Evolutionary conservation across 2,329 filamentous ascomycete species (phyloP).

Genomic region (Phaeoacremonium minimum): DNA sequence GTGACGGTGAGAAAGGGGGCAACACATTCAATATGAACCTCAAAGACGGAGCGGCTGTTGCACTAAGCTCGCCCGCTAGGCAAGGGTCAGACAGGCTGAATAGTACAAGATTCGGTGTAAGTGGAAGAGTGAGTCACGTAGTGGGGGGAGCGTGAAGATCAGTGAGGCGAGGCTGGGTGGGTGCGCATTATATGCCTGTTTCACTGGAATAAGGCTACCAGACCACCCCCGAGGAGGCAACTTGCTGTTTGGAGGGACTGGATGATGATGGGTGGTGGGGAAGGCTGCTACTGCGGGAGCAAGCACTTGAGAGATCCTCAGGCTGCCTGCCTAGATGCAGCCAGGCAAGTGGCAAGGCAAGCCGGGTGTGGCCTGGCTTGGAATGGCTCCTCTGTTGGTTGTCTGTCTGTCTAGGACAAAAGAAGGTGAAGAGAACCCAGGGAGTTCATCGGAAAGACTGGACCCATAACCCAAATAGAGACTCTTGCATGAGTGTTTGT

Average conservation of each 20-base stretch:
- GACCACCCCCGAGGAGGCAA: too few species aligned
- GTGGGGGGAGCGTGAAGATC: constrained; percentile 27
- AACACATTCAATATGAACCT: constrained; percentile 20
- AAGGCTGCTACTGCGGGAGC: too few species aligned
- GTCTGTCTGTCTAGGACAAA: too few species aligned
- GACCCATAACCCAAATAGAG: constrained; percentile 5
- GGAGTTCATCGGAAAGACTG: constrained; percentile 4
- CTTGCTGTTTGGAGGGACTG: too few species aligned
- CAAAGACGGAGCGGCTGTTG: constrained; percentile 7
- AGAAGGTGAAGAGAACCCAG: too few species aligned
- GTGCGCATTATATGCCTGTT: constrained; percentile 30
- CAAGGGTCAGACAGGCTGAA: constrained; percentile 16
- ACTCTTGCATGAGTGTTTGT: constrained; percentile 8
- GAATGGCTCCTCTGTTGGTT: too few species aligned
- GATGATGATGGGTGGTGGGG: too few species aligned
- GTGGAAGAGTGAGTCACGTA: constrained; percentile 32
- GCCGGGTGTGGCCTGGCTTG: too few species aligned
- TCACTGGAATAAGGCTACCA: constrained; percentile 9
- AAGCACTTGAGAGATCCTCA: too few species aligned
- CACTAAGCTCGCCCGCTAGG: constrained; percentile 3
- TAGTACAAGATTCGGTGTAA: constrained; percentile 17
- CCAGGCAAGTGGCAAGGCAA: too few species aligned
- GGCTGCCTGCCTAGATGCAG: too few species aligned
- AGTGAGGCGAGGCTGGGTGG: constrained; percentile 31
- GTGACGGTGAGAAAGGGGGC: constrained; percentile 14